Evolutionary conservation across 106 monocot genomes (phyloP), one percentile per base, ranked within the genome.

Genomic region (Iris macrosiphon): DNA sequence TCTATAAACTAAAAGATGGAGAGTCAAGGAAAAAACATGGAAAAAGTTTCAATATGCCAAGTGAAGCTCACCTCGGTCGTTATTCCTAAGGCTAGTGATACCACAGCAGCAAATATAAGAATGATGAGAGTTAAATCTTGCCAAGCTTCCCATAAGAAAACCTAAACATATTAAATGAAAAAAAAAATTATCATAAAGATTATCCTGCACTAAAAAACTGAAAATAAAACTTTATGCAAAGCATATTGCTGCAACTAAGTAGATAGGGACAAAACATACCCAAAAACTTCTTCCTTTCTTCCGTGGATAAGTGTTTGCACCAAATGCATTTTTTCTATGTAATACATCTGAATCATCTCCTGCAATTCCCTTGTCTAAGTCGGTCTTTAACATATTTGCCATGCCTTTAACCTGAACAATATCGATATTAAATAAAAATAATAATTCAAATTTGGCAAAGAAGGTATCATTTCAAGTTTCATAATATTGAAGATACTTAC

Each of bases 101-200:
- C 6, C 28, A 77, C 75, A 12, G 93, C 93, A 57, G 93, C 93
- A 50, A 93, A 41, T 68, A 93, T 93, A 59, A 93, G 77, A 34
- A 93, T 93, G 40, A 93, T 38, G 25, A 93, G 80, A 9, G 93
- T 93, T 45, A 82, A 55, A 55, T 93, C 93, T 78, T 93, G 79
- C 31, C 83, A 84, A 51, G 93, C 79, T 70, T 93, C 93, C 87
- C 87, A 88, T 27, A 93, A 46, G 60, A 93, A 93, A 69, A 78
- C 74, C 93, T 87, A 40, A 5, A 47, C n/a, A n/a, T n/a, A n/a
- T n/a, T n/a, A n/a, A n/a, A n/a, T n/a, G n/a, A n/a, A n/a, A n/a
- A n/a, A n/a, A n/a, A n/a, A n/a, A n/a, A n/a, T n/a, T n/a, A n/a
- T n/a, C n/a, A n/a, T n/a, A n/a, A n/a, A n/a, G n/a, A n/a, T n/a